Conservation (phyloP, 2,329 filamentous ascomycete genomes). For the Calonectria naviculata region DNA sequence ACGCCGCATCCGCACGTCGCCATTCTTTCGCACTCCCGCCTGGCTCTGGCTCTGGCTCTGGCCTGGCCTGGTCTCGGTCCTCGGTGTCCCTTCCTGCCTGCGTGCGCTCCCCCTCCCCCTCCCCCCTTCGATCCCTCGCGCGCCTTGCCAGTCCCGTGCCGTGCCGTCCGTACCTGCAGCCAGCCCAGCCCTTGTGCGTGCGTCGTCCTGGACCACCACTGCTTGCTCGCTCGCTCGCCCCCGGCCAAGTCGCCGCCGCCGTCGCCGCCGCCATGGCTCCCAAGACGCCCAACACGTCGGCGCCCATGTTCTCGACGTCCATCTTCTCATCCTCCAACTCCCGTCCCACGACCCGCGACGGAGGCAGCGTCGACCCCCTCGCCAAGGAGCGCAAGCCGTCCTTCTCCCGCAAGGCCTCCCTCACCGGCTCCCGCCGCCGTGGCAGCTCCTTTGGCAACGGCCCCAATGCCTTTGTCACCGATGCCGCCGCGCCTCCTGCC, state of each 20-base stretch:
- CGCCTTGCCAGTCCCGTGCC: too few relatives aligned
- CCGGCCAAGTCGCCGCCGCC: slow-evolving; percentile 5
- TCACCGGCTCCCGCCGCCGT: slow-evolving; percentile 58
- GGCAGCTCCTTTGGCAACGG: slow-evolving; percentile 52
- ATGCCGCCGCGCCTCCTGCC: slow-evolving; percentile 61
- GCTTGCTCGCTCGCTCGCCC: too few relatives aligned
- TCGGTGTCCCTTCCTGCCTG: background rate
- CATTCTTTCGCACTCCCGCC: background rate
- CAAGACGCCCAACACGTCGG: slow-evolving; percentile 39
- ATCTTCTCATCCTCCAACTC: slow-evolving; percentile 49
- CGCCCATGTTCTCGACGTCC: slow-evolving; percentile 50
- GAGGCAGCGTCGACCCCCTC: slow-evolving; percentile 43
- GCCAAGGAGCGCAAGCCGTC: slow-evolving; percentile 63
- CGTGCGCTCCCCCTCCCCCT: too few relatives aligned
- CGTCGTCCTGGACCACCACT: background rate
- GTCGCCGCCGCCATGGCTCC: slow-evolving; percentile 33
- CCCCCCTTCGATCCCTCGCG: slow-evolving; percentile 13
- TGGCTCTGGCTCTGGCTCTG: slow-evolving; percentile 1
- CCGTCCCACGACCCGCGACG: slow-evolving; percentile 51
- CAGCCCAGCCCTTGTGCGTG: background rate
- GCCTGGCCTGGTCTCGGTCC: slow-evolving; percentile 11
- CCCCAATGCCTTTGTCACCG: slow-evolving; percentile 52
- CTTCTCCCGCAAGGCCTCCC: slow-evolving; percentile 65
- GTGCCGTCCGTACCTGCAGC: background rate
- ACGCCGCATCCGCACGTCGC: background rate